Evolutionary conservation across 345 rosid genomes (phyloP).

Genomic region (Rhodomyrtus tomentosa): DNA sequence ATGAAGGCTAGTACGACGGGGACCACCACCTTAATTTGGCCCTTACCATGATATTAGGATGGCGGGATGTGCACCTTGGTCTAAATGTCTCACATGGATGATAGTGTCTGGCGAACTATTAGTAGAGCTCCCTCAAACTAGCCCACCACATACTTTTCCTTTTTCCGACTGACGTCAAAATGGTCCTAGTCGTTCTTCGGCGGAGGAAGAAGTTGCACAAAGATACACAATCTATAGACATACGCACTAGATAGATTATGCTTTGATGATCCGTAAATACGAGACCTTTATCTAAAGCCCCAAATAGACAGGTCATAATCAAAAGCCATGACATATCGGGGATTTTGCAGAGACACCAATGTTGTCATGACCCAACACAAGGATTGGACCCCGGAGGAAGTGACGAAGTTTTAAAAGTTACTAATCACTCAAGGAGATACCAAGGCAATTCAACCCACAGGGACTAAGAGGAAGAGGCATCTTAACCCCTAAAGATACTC

Average conservation of each 20-base stretch:
- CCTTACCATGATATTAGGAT: too few relatives aligned
- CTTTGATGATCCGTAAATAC: background rate
- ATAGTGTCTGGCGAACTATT: background rate
- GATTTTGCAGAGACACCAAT: background rate
- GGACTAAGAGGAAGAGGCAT: too few relatives aligned
- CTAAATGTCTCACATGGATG: too few relatives aligned
- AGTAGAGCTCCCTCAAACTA: background rate
- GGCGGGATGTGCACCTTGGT: too few relatives aligned
- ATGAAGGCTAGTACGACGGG: too few relatives aligned
- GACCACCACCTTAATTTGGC: too few relatives aligned
- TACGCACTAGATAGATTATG: too few relatives aligned
- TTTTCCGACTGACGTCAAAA: background rate
- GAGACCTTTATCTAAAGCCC: background rate
- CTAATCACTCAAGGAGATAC: background rate
- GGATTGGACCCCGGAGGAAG: background rate
- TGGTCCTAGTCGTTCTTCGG: background rate
- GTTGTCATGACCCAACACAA: background rate
- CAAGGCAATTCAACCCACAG: background rate
- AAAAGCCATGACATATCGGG: background rate
- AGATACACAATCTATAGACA: too few relatives aligned
- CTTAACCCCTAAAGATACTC: too few relatives aligned
- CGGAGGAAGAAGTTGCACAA: too few relatives aligned
- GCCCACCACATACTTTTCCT: background rate
- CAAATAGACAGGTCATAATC: background rate
- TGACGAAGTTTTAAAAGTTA: background rate